Evolutionary conservation across 2,329 filamentous ascomycete species (phyloP).

Genomic region (Sporothrix sp.): DNA sequence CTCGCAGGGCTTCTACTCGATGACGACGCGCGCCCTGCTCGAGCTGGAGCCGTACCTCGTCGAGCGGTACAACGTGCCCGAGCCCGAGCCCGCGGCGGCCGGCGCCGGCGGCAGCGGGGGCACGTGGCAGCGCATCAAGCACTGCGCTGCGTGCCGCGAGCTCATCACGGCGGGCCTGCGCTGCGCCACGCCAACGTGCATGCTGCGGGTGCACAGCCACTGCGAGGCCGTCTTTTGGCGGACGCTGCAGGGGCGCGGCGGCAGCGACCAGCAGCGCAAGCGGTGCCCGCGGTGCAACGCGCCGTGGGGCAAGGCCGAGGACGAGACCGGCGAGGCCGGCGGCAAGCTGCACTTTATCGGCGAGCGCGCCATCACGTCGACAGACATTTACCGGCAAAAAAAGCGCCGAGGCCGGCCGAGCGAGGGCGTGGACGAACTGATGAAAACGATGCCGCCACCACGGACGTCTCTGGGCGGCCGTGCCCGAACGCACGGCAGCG

Average conservation of each 20-base stretch:
- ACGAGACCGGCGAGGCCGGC: background rate
- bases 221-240: constrained; percentile 68
- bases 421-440: constrained; percentile 27
- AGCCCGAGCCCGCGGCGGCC: constrained; percentile 20
- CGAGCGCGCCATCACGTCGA: constrained; percentile 46
- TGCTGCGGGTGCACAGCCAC: constrained; percentile 62
- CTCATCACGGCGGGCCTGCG: constrained; percentile 79
- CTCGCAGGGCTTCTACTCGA: constrained; percentile 57
- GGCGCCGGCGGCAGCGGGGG: constrained; percentile 42
- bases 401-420: constrained; percentile 30
- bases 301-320: constrained; percentile 33
- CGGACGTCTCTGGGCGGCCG: no score
- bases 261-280: constrained; percentile 45
- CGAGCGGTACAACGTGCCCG: constrained; percentile 92
- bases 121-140: constrained; percentile 67
- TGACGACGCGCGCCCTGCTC: constrained; percentile 70
- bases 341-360: constrained; percentile 38
- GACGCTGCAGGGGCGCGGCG: constrained; percentile 38
- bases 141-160: constrained; percentile 80
- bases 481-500: no score
- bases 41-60: constrained; percentile 77
- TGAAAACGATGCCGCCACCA: constrained; percentile 20
- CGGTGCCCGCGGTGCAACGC: constrained; percentile 54
- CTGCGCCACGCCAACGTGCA: constrained; percentile 59
- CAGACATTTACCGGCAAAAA: constrained; percentile 38